Conservation (phyloP, 805 yeast species). For the Torulaspora franciscae region DNA sequence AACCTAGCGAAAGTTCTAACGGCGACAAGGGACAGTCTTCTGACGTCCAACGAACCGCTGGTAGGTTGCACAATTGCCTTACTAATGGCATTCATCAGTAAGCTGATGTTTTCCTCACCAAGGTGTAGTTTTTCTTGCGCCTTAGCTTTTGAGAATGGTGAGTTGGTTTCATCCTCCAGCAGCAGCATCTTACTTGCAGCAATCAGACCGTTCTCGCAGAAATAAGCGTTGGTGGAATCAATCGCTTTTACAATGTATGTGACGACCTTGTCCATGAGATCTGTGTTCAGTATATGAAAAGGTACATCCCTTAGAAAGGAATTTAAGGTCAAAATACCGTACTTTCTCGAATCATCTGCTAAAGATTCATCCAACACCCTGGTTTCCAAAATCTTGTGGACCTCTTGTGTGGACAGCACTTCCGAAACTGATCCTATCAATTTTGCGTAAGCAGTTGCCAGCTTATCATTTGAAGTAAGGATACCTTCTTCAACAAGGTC, state of each 20-base stretch:
- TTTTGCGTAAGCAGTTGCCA: constrained; percentile 71
- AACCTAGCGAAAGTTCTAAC: constrained; percentile 68
- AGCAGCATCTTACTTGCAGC: constrained; percentile 80
- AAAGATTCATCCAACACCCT: constrained; percentile 51
- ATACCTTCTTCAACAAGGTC: constrained; percentile 71
- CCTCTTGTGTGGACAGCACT: constrained; percentile 60
- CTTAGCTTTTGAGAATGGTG: constrained; percentile 35
- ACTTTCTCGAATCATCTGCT: constrained; percentile 46
- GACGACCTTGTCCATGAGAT: constrained; percentile 47
- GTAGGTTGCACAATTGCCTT: constrained; percentile 46
- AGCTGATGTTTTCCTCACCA: constrained; percentile 39
- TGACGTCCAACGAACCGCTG: constrained; percentile 64
- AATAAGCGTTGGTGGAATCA: constrained; percentile 40
- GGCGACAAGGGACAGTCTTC: constrained; percentile 73
- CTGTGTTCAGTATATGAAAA: constrained; percentile 51
- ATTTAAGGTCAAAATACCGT: constrained; percentile 68
- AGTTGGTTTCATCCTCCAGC: constrained; percentile 40
- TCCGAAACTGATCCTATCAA: constrained; percentile 72
- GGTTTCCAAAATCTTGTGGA: constrained; percentile 49
- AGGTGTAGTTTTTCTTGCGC: constrained; percentile 37
- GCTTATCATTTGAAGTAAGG: constrained; percentile 48
- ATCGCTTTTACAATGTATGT: constrained; percentile 46
- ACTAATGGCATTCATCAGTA: constrained; percentile 51
- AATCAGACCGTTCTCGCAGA: constrained; percentile 68
- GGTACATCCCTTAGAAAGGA: constrained; percentile 78